Base-by-base conservation (phyloP, 2,329 filamentous ascomycete genomes). In the Madurella mycetomatis region DNA sequence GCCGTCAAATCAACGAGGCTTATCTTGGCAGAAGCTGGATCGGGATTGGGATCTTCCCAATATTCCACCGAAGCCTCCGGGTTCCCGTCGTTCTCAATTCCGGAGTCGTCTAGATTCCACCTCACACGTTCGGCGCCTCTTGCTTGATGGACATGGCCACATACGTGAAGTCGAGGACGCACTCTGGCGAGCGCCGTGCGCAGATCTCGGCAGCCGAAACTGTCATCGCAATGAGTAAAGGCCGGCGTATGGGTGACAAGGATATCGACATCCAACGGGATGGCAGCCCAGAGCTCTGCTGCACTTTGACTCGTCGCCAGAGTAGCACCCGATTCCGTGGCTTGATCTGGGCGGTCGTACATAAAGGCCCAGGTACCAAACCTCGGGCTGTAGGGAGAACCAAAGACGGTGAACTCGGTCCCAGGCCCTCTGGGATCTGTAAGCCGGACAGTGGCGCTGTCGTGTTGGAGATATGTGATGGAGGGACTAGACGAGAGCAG, bases 211-310 rank as follows among this genome's bases (percentile, higher is more conserved):
- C 87, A 91, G 1, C 87, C 87, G 19, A 71, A 70, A 2, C 72
- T 67, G 37, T 68, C 72, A 60, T 90, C 86, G 57, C 80, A 75
- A 64, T 87, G 81, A 1, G 72, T 76, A 56, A 72, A 74, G 0
- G 86, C 78, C 12, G 87, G 87, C 0, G 85, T 86, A 65, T 91
- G 87, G 2, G 86, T 89, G 30, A 91, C 73, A 1, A 90, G 73
- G 41, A 91, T 74, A 64, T 90, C 86, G 0, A 78, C 75, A 47
- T 82, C 76, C 0, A 77, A 66, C 0, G 86, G 84, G 18, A 90
- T 83, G 9, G 69, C 69, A 15, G 77, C 71, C 87, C 87, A 91
- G 1, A 86, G 62, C 0, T 59, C 53, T 17, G 34, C 47, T 16
- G 62, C 57, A 4, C n/a, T 32, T 41, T 52, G 41, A 5, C 19